Evolutionary conservation across 2,329 filamentous ascomycete genomes (phyloP), one percentile per base, ranked within the genome.

Genomic region (Acephala macrosclerotiorum): DNA sequence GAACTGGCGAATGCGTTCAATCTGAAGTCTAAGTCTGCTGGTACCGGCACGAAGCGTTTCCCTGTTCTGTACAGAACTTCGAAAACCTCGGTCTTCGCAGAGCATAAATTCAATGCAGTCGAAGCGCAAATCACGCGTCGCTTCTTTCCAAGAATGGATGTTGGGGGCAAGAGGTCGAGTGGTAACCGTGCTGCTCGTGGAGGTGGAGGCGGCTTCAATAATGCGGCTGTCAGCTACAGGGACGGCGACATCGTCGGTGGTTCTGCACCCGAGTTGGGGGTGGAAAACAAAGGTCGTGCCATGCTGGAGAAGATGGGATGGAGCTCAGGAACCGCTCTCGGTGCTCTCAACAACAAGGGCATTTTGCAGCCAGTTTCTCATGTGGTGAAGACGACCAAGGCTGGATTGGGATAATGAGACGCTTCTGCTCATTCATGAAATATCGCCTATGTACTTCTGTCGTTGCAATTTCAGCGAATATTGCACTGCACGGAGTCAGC

Each of bases 231-330:
- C 14, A 84, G 83, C 1, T 93, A 96, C 71, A 87, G 86, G 67
- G 92, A 98, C 73, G 96, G 96, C 20, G 94, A 98, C 70, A 82
- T 97, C 33, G 94, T 98, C 2, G 96, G 95, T 57, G 93, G 87
- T 1, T 87, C 89, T 57, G 94, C 95, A 1, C 92, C 94, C 12
- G 94, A 97, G 77, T 84, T 99, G 36, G 92, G 92, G 0, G 82
- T 83, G 4, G 91, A 91, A 61, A 98, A 97, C 76, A 93, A 88
- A 71, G 96, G 96, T 12, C 87, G 93, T 59, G 88, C 89, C 2
- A 92, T 99, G 88, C 80, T 99, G 69, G 93, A 97, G 80, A 98
- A 96, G 80, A 98, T 98, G 96, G 96, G 96, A 3, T 99, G 96
- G 94, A 91, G 87, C 67, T 90, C 85, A 60, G 96, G 96, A 5